A percentile compares a stretch with the other conserved stretches of the same genome.
Conservation (phyloP, 768 basidiomycete species). For the Phallus indusiatus region DNA sequence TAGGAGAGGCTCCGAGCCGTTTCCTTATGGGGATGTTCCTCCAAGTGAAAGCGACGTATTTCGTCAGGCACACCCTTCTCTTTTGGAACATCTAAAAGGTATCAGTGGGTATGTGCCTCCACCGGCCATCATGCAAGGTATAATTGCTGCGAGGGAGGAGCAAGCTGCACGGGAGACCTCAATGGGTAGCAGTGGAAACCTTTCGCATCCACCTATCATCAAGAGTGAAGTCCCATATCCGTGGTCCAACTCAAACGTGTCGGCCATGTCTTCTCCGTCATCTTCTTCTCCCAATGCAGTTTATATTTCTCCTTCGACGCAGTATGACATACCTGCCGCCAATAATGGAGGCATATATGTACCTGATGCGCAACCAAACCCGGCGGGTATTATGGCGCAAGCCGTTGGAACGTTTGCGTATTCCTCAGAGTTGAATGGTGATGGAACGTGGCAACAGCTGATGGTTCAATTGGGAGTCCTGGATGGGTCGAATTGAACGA, state of each 20-base stretch:
- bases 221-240: neutral
- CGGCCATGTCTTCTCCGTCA: neutral
- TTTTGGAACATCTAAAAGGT: slow-evolving; percentile 22
- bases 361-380: neutral
- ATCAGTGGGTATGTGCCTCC: slow-evolving; percentile 18
- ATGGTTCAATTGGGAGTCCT: slow-evolving; percentile 8
- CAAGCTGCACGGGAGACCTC: neutral
- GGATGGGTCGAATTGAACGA: neutral
- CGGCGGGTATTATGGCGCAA: neutral
- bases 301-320: neutral
- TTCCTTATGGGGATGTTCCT: slow-evolving; percentile 11
- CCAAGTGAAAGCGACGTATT: slow-evolving; percentile 15
- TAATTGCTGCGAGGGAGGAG: neutral
- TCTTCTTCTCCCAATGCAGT: neutral
- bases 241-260: neutral
- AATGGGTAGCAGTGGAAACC: neutral
- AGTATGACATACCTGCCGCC: neutral
- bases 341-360: neutral
- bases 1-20: slow-evolving; percentile 11
- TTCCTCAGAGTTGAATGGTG: slow-evolving; percentile 2
- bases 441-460: slow-evolving; percentile 8
- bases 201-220: neutral
- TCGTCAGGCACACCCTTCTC: slow-evolving; percentile 21
- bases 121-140: neutral
- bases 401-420: slow-evolving; percentile 5